Base-by-base conservation (phyloP, 1,139 yeast species). In the Kodamaea arcana region DNA sequence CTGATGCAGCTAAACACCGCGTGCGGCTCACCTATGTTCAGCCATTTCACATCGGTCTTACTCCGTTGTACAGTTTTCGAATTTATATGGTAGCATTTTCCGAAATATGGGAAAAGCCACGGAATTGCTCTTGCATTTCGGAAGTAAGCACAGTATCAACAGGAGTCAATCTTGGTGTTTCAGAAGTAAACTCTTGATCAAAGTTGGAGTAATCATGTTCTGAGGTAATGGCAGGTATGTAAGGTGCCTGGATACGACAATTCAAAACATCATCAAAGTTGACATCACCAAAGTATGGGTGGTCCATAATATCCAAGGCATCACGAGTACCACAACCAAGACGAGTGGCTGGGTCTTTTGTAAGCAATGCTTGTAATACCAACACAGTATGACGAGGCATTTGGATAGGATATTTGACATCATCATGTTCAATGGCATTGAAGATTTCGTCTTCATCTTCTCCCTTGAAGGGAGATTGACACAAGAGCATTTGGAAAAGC, bases 401-500 rank as follows among this genome's bases (percentile, higher is more conserved):
- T 56, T 90, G 94, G 44, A 92, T 87, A 23, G 98, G 98, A 60
- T 90, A 92, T 50, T 88, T 70, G n/a, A 96, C 97, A 60, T 92
- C 98, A 65, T 92, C 98, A 30, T 92, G 84, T 45, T 90, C 78
- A 51, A 92, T 92, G n/a, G 98, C 97, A 60, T 90, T 94, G 65
- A 92, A 92, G 31, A 92, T 90, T 63, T 92, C 98, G 56, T 94
- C 97, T 54, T 94, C 98, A 57, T 92, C 98, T 47, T 90, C 97
- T 45, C 99, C 98, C 47, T 94, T 83, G 65, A 92, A 92, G 29
- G 99, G 99, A 3, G 97, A 86, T 61, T 92, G 95, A 35, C 97
- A 94, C 41, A 92, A 71, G 40, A 92, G 71, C 99, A 92, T 92
- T 62, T 92, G 98, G 62, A 90, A 92, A 43, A 94, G 69, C 45